phyloP scores from a whole-genome alignment of 2,329 filamentous ascomycete species.

The Xylariaceae sp. region DNA sequence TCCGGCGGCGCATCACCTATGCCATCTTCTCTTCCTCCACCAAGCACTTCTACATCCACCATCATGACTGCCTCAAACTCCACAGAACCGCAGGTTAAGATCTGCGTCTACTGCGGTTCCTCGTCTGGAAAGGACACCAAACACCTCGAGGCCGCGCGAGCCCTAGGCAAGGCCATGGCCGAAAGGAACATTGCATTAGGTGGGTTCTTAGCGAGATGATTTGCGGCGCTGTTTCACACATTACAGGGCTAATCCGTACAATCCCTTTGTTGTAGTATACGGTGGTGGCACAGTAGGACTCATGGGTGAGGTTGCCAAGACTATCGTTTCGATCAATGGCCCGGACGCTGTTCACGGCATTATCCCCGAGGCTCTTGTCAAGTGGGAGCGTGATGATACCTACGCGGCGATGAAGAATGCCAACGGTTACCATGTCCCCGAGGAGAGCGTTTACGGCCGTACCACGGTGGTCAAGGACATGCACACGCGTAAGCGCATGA shows the following conservation, averaged over 20 bases:
- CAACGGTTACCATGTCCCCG: slow-evolving; percentile 54
- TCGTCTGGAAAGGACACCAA: slow-evolving; percentile 65
- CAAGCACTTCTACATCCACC: slow-evolving; percentile 32
- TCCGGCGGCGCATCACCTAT: slow-evolving; percentile 38
- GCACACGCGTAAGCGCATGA: slow-evolving; percentile 91
- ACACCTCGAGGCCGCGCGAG: slow-evolving; percentile 72
- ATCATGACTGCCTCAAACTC: slow-evolving; percentile 28
- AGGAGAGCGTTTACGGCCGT: slow-evolving; percentile 64
- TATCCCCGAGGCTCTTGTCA: slow-evolving; percentile 80
- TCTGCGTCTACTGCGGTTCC: slow-evolving; percentile 94
- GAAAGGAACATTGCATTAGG: slow-evolving; percentile 71
- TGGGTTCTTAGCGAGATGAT: slow-evolving; percentile 30
- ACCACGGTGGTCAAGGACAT: slow-evolving; percentile 92
- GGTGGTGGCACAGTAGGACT: slow-evolving; percentile 90
- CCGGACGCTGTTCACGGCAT: slow-evolving; percentile 84
- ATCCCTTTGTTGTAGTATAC: slow-evolving; percentile 56
- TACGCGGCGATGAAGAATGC: slow-evolving; percentile 42
- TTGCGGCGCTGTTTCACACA: background rate
- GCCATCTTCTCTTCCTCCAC: slow-evolving; percentile 28
- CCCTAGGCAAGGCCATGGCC: slow-evolving; percentile 69
- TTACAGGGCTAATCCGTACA: slow-evolving; percentile 11
- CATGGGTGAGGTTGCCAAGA: slow-evolving; percentile 90
- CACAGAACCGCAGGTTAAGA: slow-evolving; percentile 50
- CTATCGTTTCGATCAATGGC: slow-evolving; percentile 76
- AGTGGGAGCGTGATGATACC: slow-evolving; percentile 64